A percentile compares a stretch with the other conserved stretches of the same genome.
Evolutionary conservation across 306 rosid genomes (phyloP).

Genomic region (Potentilla sterilis): DNA sequence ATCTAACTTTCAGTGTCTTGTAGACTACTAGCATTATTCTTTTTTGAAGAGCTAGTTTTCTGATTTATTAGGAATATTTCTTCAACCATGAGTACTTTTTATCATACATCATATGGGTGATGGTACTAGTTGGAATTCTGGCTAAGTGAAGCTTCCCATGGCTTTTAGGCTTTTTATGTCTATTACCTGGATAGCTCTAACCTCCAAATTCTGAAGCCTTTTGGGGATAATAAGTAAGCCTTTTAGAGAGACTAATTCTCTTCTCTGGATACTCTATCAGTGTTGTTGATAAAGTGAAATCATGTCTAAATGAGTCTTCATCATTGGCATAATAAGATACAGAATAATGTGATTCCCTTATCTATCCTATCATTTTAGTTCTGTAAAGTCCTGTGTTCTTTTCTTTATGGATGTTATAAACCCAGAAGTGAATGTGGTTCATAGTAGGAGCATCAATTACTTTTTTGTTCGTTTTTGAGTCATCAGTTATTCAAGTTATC

Average conservation of each 20-base stretch:
- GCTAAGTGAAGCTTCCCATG: neutral
- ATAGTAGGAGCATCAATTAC: neutral
- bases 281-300: neutral
- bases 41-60: neutral
- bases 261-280: neutral
- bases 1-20: neutral
- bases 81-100: neutral
- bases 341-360: neutral
- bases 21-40: neutral
- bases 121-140: neutral
- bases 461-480: neutral
- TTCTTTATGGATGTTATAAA: neutral
- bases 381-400: neutral
- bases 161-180: neutral
- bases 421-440: neutral
- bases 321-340: slow-evolving; percentile 11
- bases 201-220: neutral
- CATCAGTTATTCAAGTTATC: neutral
- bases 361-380: neutral
- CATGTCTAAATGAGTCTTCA: neutral
- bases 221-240: neutral
- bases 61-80: neutral
- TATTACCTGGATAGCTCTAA: neutral
- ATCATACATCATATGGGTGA: neutral
- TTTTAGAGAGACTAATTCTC: neutral